These are phyloP conservation scores for Starmera quercuum DNA, from an alignment of 805 yeast genomes.

Conservation along the genomic window DNA sequence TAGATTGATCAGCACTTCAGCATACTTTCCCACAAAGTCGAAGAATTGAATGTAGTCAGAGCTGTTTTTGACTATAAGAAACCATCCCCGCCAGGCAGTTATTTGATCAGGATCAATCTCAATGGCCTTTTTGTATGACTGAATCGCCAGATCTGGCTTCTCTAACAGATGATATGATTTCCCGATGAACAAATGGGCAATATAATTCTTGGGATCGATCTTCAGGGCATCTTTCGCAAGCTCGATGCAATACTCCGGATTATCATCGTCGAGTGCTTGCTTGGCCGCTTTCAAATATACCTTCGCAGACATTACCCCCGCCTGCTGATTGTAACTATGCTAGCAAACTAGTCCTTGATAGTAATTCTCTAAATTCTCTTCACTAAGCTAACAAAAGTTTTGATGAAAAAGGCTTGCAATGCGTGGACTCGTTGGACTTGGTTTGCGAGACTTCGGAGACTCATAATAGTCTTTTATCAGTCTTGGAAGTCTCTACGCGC, in stretches of 20 bases:
- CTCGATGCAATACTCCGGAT: slow-evolving; percentile 56
- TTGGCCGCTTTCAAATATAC: slow-evolving; percentile 40
- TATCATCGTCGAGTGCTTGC: slow-evolving; percentile 42
- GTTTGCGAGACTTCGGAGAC: too few relatives aligned
- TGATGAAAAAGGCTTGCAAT: too few relatives aligned
- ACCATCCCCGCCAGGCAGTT: slow-evolving; percentile 78
- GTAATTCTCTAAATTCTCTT: too few relatives aligned
- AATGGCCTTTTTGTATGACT: slow-evolving; percentile 42
- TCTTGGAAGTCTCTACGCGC: too few relatives aligned
- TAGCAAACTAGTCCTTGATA: too few relatives aligned
- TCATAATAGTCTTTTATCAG: too few relatives aligned
- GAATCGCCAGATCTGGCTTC: slow-evolving; percentile 30
- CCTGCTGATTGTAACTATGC: background rate
- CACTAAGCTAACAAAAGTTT: too few relatives aligned
- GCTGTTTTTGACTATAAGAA: slow-evolving; percentile 33
- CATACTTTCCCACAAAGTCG: slow-evolving; percentile 34
- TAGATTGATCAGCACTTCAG: slow-evolving; percentile 32
- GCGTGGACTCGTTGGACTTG: too few relatives aligned
- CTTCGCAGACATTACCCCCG: slow-evolving; percentile 24
- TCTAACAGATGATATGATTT: slow-evolving; percentile 49
- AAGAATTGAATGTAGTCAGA: slow-evolving; percentile 40
- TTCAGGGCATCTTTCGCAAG: slow-evolving; percentile 47
- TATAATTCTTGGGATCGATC: slow-evolving; percentile 48
- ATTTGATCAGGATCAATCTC: slow-evolving; percentile 40
- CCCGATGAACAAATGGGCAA: slow-evolving; percentile 66